These are phyloP conservation scores for Naganishia antarctica DNA, from an alignment of 768 basidiomycete genomes.

Conservation along the genomic window DNA sequence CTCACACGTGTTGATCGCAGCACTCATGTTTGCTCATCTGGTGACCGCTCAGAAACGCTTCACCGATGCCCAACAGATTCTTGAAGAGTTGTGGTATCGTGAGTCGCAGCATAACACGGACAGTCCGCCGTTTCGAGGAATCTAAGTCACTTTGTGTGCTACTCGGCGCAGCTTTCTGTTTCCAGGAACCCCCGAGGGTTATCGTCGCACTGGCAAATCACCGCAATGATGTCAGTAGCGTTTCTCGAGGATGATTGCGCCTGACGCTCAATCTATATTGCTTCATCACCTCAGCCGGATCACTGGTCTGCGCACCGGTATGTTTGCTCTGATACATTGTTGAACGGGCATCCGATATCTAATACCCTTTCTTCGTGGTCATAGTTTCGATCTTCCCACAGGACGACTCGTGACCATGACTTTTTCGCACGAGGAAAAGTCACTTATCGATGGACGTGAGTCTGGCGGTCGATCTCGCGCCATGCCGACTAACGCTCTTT, in stretches of 20 bases:
- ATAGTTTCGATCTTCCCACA: constrained; percentile 41
- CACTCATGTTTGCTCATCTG: background rate
- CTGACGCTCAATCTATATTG: constrained; percentile 16
- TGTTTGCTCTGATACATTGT: background rate
- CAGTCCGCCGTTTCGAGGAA: no score
- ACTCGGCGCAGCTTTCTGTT: constrained; percentile 42
- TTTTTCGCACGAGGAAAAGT: constrained; percentile 37
- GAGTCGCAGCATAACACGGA: constrained; percentile 29
- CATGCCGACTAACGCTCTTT: background rate
- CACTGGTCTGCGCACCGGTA: constrained; percentile 47
- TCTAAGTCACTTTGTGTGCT: no score
- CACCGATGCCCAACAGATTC: constrained; percentile 41
- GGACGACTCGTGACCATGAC: constrained; percentile 40
- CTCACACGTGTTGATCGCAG: background rate
- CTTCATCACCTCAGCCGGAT: constrained; percentile 28
- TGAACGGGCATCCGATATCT: background rate
- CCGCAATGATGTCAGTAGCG: constrained; percentile 39
- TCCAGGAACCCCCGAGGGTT: constrained; percentile 43
- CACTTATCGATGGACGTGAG: constrained; percentile 43
- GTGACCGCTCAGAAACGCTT: constrained; percentile 36
- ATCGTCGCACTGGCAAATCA: constrained; percentile 46
- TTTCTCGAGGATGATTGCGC: background rate
- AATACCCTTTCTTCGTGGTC: no score
- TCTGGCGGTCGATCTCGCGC: background rate
- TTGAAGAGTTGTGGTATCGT: constrained; percentile 48